Percentiles rank a stretch among this genome's conserved stretches.
These are phyloP conservation scores for Metschnikowia rubicola DNA, from an alignment of 805 yeast species.

Conservation along the genomic window DNA sequence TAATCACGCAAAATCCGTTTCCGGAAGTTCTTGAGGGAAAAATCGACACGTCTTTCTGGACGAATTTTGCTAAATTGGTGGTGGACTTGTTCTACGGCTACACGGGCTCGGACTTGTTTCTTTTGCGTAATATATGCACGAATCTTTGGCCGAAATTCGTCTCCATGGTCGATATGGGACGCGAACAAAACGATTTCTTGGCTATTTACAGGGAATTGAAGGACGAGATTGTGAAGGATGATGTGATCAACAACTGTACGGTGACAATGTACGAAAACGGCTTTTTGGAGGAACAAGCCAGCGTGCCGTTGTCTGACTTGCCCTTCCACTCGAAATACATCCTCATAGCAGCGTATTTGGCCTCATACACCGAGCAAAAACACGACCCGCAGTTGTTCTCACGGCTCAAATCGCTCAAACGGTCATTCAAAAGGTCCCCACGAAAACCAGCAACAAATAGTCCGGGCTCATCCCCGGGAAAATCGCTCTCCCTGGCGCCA, in stretches of 20 bases:
- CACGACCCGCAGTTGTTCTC: constrained; percentile 72
- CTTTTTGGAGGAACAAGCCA: constrained; percentile 17
- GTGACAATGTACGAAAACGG: constrained; percentile 26
- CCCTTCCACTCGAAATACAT: constrained; percentile 64
- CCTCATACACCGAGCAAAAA: constrained; percentile 70
- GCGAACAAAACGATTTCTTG: constrained; percentile 27
- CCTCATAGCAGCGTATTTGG: constrained; percentile 78
- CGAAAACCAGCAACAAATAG: constrained; percentile 15
- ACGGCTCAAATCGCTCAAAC: constrained; percentile 39
- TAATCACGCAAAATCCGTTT: constrained; percentile 21
- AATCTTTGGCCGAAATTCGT: constrained; percentile 35
- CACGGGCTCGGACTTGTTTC: constrained; percentile 42
- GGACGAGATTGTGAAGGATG: constrained; percentile 27
- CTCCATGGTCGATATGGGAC: constrained; percentile 24
- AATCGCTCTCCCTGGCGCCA: background rate
- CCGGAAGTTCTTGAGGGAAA: constrained; percentile 4
- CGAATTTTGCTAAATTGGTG: constrained; percentile 41
- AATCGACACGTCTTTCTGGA: constrained; percentile 30
- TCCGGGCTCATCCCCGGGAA: background rate
- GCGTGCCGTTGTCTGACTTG: constrained; percentile 37
- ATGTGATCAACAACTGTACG: constrained; percentile 29
- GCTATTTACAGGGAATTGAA: constrained; percentile 32
- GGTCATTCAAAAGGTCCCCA: constrained; percentile 37
- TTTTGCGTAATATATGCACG: constrained; percentile 30
- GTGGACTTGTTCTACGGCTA: constrained; percentile 44